phyloP scores from a whole-genome alignment of 1,284 basidiomycete genomes.

The Ustilago nuda region DNA sequence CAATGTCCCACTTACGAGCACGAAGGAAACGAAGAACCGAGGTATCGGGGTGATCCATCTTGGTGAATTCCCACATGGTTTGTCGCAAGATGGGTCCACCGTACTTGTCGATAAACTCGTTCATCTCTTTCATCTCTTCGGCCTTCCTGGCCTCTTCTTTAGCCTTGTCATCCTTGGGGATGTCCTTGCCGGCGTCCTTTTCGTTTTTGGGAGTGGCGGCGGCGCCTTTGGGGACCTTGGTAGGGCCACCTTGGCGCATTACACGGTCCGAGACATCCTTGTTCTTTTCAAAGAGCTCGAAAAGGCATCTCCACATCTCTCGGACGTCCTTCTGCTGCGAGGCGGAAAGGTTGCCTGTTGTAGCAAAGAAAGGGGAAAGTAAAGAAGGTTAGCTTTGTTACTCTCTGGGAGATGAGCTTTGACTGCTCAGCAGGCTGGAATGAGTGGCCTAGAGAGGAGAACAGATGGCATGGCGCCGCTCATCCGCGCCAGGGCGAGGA shows the following conservation, averaged over 20 bases:
- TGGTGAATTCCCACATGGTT: constrained; percentile 63
- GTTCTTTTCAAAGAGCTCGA: constrained; percentile 64
- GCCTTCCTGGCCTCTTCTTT: constrained; percentile 65
- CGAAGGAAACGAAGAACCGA: constrained; percentile 68
- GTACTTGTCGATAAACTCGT: constrained; percentile 65
- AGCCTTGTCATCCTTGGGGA: constrained; percentile 66
- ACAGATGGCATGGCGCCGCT: neutral
- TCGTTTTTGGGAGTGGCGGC: constrained; percentile 32
- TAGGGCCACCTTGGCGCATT: constrained; percentile 52
- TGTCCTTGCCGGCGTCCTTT: constrained; percentile 60
- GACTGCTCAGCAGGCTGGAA: neutral
- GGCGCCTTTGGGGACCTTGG: constrained; percentile 36
- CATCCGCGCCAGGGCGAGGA: neutral
- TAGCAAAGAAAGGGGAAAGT: neutral
- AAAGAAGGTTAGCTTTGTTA: constrained; percentile 6
- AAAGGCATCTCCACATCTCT: constrained; percentile 59
- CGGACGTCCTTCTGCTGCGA: constrained; percentile 59
- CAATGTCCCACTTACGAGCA: constrained; percentile 69
- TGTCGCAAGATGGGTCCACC: constrained; percentile 63
- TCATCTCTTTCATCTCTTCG: constrained; percentile 62
- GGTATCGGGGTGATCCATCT: constrained; percentile 67
- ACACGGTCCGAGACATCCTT: constrained; percentile 60
- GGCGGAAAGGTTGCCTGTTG: constrained; percentile 60
- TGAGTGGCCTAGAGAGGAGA: neutral
- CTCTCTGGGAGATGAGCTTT: neutral